Percentiles rank a stretch among this genome's conserved stretches.
phyloP scores from a whole-genome alignment of 1,284 basidiomycete species.

The Ustilago hordei region DNA sequence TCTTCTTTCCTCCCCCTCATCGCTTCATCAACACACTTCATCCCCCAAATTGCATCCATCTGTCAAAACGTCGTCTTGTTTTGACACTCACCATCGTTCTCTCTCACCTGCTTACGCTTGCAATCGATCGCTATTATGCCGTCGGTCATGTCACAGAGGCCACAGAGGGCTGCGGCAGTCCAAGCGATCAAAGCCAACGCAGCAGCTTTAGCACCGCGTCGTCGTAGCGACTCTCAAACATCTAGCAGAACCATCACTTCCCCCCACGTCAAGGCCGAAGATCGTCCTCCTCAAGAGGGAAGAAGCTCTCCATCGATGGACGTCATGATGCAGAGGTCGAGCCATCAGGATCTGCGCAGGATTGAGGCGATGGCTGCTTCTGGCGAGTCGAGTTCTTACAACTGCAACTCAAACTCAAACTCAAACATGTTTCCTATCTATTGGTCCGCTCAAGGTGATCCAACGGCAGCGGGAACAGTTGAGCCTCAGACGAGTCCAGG shows the following conservation, averaged over 20 bases:
- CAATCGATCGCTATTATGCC: neutral
- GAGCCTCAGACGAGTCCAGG: slow-evolving; percentile 5
- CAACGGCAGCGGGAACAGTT: slow-evolving; percentile 4
- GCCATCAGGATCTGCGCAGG: slow-evolving; percentile 33
- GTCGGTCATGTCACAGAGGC: slow-evolving; percentile 26
- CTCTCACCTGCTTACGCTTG: neutral
- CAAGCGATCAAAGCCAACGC: slow-evolving; percentile 41
- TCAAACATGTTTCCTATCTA: slow-evolving; percentile 16
- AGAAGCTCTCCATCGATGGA: slow-evolving; percentile 35
- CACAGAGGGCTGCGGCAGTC: slow-evolving; percentile 43
- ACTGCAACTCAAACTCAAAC: slow-evolving; percentile 1
- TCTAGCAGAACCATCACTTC: slow-evolving; percentile 36
- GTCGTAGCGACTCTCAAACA: slow-evolving; percentile 34
- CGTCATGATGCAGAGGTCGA: slow-evolving; percentile 33
- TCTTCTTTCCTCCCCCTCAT: neutral
- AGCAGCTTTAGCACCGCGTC: slow-evolving; percentile 24
- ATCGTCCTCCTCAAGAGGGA: slow-evolving; percentile 13
- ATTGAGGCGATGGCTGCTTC: slow-evolving; percentile 4
- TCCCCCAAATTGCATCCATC: neutral
- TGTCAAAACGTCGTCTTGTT: slow-evolving; percentile 2
- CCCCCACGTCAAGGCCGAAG: slow-evolving; percentile 25
- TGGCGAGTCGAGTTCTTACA: slow-evolving; percentile 6
- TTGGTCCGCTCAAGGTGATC: slow-evolving; percentile 24
- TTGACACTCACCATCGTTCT: neutral
- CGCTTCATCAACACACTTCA: neutral